These are phyloP conservation scores for Arxiozyma telluris DNA, from an alignment of 1,139 yeast genomes.

Conservation along the genomic window DNA sequence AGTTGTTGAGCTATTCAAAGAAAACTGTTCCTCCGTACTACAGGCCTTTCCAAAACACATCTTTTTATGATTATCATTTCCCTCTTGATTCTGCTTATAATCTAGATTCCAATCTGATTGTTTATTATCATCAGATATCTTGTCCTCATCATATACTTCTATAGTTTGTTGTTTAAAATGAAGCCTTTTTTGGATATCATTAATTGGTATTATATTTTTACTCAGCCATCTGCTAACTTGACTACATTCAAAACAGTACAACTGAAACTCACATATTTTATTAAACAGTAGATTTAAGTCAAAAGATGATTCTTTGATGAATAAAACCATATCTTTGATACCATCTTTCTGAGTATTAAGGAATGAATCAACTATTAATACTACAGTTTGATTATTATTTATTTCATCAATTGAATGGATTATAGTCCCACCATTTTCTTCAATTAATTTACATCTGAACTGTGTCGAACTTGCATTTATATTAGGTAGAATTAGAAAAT, in stretches of 20 bases:
- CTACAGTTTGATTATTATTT: constrained; percentile 9
- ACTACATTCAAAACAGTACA: constrained; percentile 7
- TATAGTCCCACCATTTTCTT: constrained; percentile 32
- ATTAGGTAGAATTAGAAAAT: constrained; percentile 23
- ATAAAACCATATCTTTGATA: constrained; percentile 7
- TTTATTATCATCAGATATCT: background rate
- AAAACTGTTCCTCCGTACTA: background rate
- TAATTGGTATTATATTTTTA: background rate
- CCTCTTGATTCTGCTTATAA: background rate
- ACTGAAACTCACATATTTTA: constrained; percentile 6
- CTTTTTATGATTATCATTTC: too few relatives aligned
- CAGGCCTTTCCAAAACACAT: too few relatives aligned
- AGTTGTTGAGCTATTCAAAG: background rate
- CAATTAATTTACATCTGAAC: constrained; percentile 13
- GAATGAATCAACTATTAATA: constrained; percentile 21
- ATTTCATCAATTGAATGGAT: constrained; percentile 9
- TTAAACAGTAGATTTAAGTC: constrained; percentile 12
- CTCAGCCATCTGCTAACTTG: background rate
- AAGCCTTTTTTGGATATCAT: background rate
- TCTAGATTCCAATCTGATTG: background rate
- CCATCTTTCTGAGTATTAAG: constrained; percentile 9
- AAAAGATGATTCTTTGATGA: constrained; percentile 14
- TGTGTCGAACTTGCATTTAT: constrained; percentile 9
- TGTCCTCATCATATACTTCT: background rate
- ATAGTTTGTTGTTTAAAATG: background rate